These are phyloP conservation scores for Cucumis melo DNA, from an alignment of 306 rosid species.

Conservation along the genomic window DNA sequence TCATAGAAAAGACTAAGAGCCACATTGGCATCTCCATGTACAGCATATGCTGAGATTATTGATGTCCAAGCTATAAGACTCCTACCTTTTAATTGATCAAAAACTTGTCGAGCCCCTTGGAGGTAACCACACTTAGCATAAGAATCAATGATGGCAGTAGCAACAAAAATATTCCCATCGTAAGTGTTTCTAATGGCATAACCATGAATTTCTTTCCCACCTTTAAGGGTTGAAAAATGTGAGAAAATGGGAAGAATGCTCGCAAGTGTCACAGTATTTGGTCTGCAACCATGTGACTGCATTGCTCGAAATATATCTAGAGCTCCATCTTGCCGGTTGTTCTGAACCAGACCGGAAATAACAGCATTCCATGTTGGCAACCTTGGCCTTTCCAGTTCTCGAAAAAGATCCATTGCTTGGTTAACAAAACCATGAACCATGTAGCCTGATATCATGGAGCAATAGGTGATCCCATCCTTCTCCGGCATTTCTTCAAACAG, in stretches of 20 bases:
- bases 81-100: constrained; percentile 36
- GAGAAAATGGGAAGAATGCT: constrained; percentile 56
- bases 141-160: constrained; percentile 56
- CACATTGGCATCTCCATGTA: constrained; percentile 50
- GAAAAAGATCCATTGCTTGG: constrained; percentile 47
- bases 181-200: constrained; percentile 44
- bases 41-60: constrained; percentile 67
- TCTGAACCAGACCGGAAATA: constrained; percentile 73
- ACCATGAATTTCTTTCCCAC: constrained; percentile 67
- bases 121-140: constrained; percentile 69
- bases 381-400: constrained; percentile 26
- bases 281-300: constrained; percentile 42
- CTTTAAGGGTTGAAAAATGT: constrained; percentile 42
- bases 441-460: constrained; percentile 56
- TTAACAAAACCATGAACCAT: constrained; percentile 61
- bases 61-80: constrained; percentile 67
- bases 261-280: constrained; percentile 57
- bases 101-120: constrained; percentile 36
- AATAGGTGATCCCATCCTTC: constrained; percentile 60
- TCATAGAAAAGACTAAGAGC: constrained; percentile 42
- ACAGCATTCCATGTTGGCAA: constrained; percentile 62
- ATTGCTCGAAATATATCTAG: constrained; percentile 41
- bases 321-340: constrained; percentile 28
- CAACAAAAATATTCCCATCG: constrained; percentile 43
- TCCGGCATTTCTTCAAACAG: constrained; percentile 53